Evolutionary conservation across 768 basidiomycete species (phyloP).

Genomic region (Lactarius pseudohatsudake): DNA sequence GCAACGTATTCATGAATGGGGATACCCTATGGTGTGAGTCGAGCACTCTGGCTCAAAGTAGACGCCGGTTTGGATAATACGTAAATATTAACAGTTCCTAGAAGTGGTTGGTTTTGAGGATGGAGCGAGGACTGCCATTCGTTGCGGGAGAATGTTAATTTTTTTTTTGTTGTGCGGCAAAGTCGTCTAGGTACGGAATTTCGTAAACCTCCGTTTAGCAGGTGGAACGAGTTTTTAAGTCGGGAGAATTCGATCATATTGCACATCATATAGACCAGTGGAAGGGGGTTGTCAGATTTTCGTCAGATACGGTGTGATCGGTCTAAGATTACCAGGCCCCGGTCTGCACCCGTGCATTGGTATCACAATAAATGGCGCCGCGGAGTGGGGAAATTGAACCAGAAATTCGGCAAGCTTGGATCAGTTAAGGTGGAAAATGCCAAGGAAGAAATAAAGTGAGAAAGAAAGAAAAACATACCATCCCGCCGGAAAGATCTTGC

Average conservation of each 20-base stretch:
- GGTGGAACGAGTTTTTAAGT: conserved; percentile 21
- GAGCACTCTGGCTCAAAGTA: neutral
- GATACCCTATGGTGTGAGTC: conserved; percentile 5
- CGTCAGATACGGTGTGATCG: conserved; percentile 27
- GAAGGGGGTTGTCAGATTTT: conserved; percentile 19
- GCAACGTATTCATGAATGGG: neutral
- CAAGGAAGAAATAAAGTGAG: neutral
- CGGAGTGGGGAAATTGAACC: conserved; percentile 22
- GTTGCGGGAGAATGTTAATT: neutral
- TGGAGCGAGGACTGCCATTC: conserved; percentile 5
- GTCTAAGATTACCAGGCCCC: conserved; percentile 12
- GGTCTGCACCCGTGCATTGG: neutral
- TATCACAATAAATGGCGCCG: conserved; percentile 12
- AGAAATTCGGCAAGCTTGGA: conserved; percentile 3
- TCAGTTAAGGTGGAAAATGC: neutral
- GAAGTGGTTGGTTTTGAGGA: conserved; percentile 7
- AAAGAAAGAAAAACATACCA: neutral
- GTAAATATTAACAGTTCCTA: conserved; percentile 21
- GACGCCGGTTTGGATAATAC: conserved; percentile 14
- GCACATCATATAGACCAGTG: neutral
- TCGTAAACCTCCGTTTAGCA: conserved; percentile 20
- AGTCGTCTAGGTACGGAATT: conserved; percentile 24
- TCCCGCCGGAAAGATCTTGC: conserved; percentile 20
- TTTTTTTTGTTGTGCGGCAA: conserved; percentile 11
- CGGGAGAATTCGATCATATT: conserved; percentile 16